Evolutionary conservation across 306 rosid species (phyloP).

Genomic region (Nissolia schottii): DNA sequence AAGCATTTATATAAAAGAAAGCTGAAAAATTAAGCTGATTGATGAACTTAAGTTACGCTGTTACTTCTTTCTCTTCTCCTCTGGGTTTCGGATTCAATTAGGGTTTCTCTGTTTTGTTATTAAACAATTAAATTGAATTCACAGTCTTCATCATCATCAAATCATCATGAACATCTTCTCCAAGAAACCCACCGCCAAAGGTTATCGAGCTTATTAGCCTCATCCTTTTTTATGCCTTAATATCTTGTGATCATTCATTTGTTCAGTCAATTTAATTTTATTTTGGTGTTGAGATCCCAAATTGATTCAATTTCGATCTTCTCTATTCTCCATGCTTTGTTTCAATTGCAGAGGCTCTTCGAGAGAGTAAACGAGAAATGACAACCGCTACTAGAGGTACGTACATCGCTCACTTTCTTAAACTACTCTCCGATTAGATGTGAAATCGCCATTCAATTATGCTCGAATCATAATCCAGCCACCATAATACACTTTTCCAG

Average conservation of each 20-base stretch:
- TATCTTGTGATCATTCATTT: background rate
- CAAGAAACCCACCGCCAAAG: constrained; percentile 95
- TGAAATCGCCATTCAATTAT: too few relatives aligned
- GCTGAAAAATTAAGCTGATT: too few relatives aligned
- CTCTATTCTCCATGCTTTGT: background rate
- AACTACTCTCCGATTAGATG: too few relatives aligned
- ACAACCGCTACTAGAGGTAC: constrained; percentile 77
- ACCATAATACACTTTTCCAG: background rate
- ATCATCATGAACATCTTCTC: constrained; percentile 74
- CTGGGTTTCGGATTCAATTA: background rate
- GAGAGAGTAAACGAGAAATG: constrained; percentile 96
- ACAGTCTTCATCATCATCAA: background rate
- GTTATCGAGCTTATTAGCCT: constrained; percentile 29
- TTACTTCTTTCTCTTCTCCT: too few relatives aligned
- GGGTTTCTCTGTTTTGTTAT: background rate
- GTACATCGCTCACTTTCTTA: too few relatives aligned
- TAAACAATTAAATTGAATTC: background rate
- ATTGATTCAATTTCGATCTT: background rate
- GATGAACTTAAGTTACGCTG: background rate
- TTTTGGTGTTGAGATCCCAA: too few relatives aligned
- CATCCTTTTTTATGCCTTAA: background rate
- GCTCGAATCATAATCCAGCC: too few relatives aligned
- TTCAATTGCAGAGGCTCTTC: constrained; percentile 82
- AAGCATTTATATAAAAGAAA: too few relatives aligned
- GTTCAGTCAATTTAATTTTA: background rate